Conservation (phyloP, 2,329 filamentous ascomycete species). For the Aspergillus transmontanensis region DNA sequence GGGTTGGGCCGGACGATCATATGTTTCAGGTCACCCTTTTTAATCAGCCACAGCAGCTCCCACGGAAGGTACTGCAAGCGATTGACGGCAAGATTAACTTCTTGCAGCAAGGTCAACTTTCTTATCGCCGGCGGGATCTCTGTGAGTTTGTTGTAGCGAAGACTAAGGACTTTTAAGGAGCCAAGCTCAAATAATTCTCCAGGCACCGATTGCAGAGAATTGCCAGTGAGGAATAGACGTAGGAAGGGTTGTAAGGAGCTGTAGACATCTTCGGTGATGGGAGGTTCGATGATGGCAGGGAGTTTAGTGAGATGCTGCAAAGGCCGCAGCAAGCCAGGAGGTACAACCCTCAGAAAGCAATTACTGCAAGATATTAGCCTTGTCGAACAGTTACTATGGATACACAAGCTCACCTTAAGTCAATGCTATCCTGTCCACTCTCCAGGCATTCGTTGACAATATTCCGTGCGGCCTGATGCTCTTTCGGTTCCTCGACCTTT, state of each 20-base stretch:
- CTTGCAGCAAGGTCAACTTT: constrained; percentile 44
- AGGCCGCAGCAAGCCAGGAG: constrained; percentile 37
- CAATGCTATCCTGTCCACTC: constrained; percentile 46
- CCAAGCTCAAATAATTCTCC: constrained; percentile 46
- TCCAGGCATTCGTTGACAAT: constrained; percentile 47
- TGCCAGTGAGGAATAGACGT: constrained; percentile 47
- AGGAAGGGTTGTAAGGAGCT: constrained; percentile 45
- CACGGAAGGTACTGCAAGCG: constrained; percentile 46
- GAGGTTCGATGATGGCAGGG: constrained; percentile 35
- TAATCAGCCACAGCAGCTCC: constrained; percentile 47
- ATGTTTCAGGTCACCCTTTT: constrained; percentile 40
- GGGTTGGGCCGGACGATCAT: constrained; percentile 45
- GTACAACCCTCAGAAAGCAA: constrained; percentile 33
- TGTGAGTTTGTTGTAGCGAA: constrained; percentile 49
- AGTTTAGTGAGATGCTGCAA: constrained; percentile 45
- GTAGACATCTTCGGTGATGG: constrained; percentile 41
- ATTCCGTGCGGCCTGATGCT: constrained; percentile 39
- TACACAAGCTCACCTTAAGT: constrained; percentile 43
- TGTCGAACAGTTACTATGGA: not conserved
- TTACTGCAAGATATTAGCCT: constrained; percentile 26
- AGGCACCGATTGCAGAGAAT: constrained; percentile 40
- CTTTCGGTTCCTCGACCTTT: constrained; percentile 33
- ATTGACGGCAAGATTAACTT: constrained; percentile 50
- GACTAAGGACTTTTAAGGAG: constrained; percentile 46
- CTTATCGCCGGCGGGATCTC: constrained; percentile 45